These are phyloP conservation scores for Candida lessepsii DNA, from an alignment of 805 yeast species.

Conservation along the genomic window DNA sequence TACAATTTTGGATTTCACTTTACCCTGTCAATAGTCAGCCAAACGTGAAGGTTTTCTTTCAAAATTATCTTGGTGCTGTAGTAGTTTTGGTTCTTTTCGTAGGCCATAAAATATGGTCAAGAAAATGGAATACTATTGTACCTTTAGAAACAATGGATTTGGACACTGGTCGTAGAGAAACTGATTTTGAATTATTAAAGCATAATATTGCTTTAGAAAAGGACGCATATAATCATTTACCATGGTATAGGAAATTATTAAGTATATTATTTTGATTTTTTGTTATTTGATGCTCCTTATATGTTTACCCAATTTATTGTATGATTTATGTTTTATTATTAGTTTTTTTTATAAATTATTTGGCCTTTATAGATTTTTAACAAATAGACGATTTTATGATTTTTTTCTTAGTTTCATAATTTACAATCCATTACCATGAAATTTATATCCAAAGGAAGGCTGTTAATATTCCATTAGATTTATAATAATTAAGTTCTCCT, in stretches of 20 bases:
- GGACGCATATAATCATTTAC: constrained; percentile 16
- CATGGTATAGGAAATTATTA: constrained; percentile 21
- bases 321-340: no score
- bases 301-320: no score
- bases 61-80: constrained; percentile 51
- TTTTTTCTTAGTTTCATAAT: no score
- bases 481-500: no score
- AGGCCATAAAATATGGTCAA: constrained; percentile 48
- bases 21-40: constrained; percentile 29
- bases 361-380: no score
- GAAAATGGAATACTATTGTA: constrained; percentile 33
- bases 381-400: no score
- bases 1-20: constrained; percentile 37
- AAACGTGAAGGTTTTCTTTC: constrained; percentile 48
- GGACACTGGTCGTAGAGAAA: constrained; percentile 58
- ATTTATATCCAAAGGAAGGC: no score
- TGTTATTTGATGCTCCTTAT: no score
- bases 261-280: constrained; percentile 11
- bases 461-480: no score
- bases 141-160: constrained; percentile 55
- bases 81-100: constrained; percentile 48
- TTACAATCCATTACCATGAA: no score
- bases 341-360: no score
- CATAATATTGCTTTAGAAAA: constrained; percentile 50
- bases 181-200: constrained; percentile 51